Conservation (phyloP, 768 basidiomycete genomes). For the Agrocybe praecox region DNA sequence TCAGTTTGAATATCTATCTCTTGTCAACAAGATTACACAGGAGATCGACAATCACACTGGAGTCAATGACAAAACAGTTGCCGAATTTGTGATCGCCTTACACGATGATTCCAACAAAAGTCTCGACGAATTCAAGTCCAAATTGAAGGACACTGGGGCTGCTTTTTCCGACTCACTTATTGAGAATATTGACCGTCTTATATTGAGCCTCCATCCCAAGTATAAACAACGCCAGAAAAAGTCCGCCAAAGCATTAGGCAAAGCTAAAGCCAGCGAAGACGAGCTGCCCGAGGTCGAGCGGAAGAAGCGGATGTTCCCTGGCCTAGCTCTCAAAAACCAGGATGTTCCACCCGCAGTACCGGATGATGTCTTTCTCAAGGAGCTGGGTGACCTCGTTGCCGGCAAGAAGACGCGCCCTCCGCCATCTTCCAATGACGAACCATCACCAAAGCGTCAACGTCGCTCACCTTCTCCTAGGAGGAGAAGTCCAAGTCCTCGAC, state of each 20-base stretch:
- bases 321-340: constrained; percentile 80
- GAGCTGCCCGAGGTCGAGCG: constrained; percentile 67
- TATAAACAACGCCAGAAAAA: constrained; percentile 75
- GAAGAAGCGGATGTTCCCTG: constrained; percentile 87
- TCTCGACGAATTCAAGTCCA: constrained; percentile 77
- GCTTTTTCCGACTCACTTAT: constrained; percentile 90
- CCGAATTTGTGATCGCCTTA: constrained; percentile 92
- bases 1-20: constrained; percentile 89
- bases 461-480: constrained; percentile 52
- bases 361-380: constrained; percentile 85
- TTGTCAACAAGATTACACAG: constrained; percentile 90
- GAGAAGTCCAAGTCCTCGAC: constrained; percentile 61
- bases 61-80: constrained; percentile 88
- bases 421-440: constrained; percentile 43
- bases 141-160: constrained; percentile 76
- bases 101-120: constrained; percentile 81
- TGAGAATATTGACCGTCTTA: constrained; percentile 92
- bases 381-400: constrained; percentile 88
- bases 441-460: constrained; percentile 63
- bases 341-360: constrained; percentile 59
- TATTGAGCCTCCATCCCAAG: constrained; percentile 93
- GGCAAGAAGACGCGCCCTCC: constrained; percentile 60
- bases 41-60: constrained; percentile 89
- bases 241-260: constrained; percentile 36
- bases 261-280: constrained; percentile 32